phyloP scores from a whole-genome alignment of 1,284 basidiomycete species.

The Ceratobasidium sp. region DNA sequence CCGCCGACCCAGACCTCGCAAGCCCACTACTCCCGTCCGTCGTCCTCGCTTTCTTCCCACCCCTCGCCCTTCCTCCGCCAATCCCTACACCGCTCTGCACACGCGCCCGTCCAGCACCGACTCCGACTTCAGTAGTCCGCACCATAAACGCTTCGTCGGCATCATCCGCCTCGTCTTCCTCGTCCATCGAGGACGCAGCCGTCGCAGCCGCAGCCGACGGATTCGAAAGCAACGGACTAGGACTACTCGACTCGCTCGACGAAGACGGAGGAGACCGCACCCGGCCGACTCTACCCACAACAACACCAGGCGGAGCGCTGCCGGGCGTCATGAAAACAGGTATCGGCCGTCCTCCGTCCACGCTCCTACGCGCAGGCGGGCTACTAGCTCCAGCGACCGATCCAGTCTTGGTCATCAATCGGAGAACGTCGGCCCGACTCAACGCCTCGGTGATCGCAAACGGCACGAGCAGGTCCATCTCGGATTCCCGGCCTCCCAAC shows the following conservation, averaged over 20 bases:
- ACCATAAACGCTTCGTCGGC: constrained; percentile 22
- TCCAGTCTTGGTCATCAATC: neutral
- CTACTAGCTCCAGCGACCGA: neutral
- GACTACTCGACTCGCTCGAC: constrained; percentile 16
- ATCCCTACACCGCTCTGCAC: constrained; percentile 23
- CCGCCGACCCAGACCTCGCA: neutral
- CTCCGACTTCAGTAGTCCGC: constrained; percentile 9
- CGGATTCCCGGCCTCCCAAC: neutral
- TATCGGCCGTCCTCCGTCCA: neutral
- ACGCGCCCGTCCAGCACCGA: constrained; percentile 35
- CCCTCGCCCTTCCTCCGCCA: constrained; percentile 19
- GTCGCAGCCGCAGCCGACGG: neutral
- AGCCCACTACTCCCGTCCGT: neutral
- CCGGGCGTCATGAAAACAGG: constrained; percentile 23
- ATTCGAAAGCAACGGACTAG: neutral
- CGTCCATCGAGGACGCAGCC: neutral
- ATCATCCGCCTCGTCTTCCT: neutral
- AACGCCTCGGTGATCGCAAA: constrained; percentile 5
- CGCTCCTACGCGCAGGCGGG: neutral
- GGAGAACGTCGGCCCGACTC: constrained; percentile 16
- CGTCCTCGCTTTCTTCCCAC: neutral
- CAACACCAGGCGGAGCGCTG: neutral
- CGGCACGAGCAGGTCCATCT: constrained; percentile 28
- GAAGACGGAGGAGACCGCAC: constrained; percentile 1
- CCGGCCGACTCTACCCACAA: neutral